Conservation (phyloP, 192 early-diverging fungal genomes). For the Coemansia sp. region DNA sequence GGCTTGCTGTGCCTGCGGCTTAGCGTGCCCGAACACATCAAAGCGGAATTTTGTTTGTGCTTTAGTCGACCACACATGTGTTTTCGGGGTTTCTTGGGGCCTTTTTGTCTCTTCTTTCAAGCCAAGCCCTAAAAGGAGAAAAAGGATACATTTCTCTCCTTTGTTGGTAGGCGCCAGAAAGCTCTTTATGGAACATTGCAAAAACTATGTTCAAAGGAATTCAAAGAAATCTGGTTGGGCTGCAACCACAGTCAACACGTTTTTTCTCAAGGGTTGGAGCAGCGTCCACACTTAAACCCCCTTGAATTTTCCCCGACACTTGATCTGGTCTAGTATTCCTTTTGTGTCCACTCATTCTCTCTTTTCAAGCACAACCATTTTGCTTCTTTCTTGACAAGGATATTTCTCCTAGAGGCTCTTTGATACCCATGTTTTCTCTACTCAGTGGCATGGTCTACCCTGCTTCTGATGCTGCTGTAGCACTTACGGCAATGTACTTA, state of each 20-base stretch:
- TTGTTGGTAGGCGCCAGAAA: not conserved
- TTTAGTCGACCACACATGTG: not conserved
- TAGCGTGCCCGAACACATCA: no score
- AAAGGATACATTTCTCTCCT: not conserved
- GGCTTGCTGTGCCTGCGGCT: no score
- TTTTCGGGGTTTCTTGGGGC: not conserved
- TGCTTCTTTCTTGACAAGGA: not conserved
- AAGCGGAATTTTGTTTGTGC: not conserved
- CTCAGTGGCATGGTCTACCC: not conserved
- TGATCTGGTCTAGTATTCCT: not conserved
- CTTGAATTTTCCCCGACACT: not conserved
- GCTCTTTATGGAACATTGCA: not conserved
- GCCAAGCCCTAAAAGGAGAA: not conserved
- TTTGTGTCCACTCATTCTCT: not conserved
- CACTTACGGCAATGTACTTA: not conserved
- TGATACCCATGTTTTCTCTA: not conserved
- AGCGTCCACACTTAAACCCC: not conserved
- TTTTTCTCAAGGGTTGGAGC: not conserved
- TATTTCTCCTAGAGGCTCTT: not conserved
- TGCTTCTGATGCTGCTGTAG: not conserved
- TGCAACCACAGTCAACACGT: not conserved
- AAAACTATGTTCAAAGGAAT: not conserved
- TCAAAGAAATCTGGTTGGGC: not conserved
- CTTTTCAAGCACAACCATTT: not conserved
- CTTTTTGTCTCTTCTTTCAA: not conserved